These are phyloP conservation scores for Aureobasidium mangrovei DNA, from an alignment of 2,329 filamentous ascomycete species.

Conservation along the genomic window DNA sequence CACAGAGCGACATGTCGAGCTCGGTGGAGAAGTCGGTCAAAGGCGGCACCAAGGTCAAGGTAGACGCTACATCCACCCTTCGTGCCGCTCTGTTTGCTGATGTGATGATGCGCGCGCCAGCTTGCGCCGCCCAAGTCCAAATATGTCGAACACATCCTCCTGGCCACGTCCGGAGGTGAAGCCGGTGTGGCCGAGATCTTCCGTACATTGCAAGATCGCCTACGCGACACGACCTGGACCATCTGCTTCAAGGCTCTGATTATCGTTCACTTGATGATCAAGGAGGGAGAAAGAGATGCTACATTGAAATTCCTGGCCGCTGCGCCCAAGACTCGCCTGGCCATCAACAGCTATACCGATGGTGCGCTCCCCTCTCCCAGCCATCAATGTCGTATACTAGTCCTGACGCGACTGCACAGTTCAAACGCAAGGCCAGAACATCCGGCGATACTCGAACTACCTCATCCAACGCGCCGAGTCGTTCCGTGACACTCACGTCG, in stretches of 20 bases:
- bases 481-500: slow-evolving; percentile 74
- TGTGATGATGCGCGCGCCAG: slow-evolving; percentile 35
- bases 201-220: slow-evolving; percentile 74
- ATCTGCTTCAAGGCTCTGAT: slow-evolving; percentile 97
- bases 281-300: slow-evolving; percentile 83
- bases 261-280: slow-evolving; percentile 93
- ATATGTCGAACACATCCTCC: slow-evolving; percentile 96
- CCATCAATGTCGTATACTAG: not conserved
- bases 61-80: slow-evolving; percentile 28
- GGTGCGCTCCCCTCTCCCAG: slow-evolving; percentile 47
- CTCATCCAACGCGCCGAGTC: slow-evolving; percentile 72
- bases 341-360: slow-evolving; percentile 85
- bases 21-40: slow-evolving; percentile 99
- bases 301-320: slow-evolving; percentile 78
- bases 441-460: slow-evolving; percentile 84
- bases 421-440: slow-evolving; percentile 91
- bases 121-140: slow-evolving; percentile 96
- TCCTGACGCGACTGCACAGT: slow-evolving; percentile 42
- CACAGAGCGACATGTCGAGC: slow-evolving; percentile 53
- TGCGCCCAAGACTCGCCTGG: slow-evolving; percentile 66
- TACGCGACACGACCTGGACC: slow-evolving; percentile 98
- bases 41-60: slow-evolving; percentile 96
- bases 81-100: not conserved
- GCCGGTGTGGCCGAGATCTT: slow-evolving; percentile 94
- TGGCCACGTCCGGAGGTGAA: slow-evolving; percentile 91